Conservation (phyloP, 768 basidiomycete genomes). For the Polyporus arcularius region DNA sequence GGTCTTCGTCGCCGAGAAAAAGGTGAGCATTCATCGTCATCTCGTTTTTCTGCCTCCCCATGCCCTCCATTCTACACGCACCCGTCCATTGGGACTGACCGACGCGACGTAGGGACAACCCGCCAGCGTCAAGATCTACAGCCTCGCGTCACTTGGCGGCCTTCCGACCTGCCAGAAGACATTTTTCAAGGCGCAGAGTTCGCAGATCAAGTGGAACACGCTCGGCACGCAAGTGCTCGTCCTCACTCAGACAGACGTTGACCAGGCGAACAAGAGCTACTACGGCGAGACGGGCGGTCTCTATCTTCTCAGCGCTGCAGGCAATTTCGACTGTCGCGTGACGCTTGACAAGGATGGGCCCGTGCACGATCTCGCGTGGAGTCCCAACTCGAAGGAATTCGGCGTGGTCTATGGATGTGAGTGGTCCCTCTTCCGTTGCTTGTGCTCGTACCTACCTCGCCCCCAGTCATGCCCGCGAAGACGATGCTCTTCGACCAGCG, state of each 20-base stretch:
- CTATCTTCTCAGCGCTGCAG: conserved; percentile 88
- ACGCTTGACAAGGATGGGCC: conserved; percentile 93
- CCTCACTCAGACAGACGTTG: conserved; percentile 94
- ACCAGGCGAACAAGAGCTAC: conserved; percentile 96
- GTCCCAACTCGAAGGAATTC: conserved; percentile 95
- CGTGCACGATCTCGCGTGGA: conserved; percentile 96
- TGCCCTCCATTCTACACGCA: not conserved
- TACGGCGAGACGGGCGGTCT: conserved; percentile 93
- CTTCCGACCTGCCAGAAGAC: conserved; percentile 85
- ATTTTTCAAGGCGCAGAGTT: conserved; percentile 94
- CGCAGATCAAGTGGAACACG: conserved; percentile 94
- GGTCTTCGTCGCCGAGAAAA: conserved; percentile 92
- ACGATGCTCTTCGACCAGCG: conserved; percentile 90
- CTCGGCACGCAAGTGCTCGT: conserved; percentile 91
- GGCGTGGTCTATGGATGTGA: conserved; percentile 94
- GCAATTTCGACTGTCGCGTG: conserved; percentile 92
- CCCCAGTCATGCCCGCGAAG: conserved; percentile 91
- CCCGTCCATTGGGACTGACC: not conserved
- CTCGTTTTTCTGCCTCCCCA: not conserved
- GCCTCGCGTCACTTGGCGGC: conserved; percentile 59
- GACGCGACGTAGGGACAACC: conserved; percentile 67
- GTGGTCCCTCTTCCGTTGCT: conserved; percentile 33
- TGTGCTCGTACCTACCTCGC: conserved; percentile 2
- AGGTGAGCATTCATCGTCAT: conserved; percentile 46
- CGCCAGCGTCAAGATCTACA: conserved; percentile 83